These are phyloP conservation scores for Triticum turgidum DNA, from an alignment of 176 grass and related monocot genomes.

Conservation along the genomic window DNA sequence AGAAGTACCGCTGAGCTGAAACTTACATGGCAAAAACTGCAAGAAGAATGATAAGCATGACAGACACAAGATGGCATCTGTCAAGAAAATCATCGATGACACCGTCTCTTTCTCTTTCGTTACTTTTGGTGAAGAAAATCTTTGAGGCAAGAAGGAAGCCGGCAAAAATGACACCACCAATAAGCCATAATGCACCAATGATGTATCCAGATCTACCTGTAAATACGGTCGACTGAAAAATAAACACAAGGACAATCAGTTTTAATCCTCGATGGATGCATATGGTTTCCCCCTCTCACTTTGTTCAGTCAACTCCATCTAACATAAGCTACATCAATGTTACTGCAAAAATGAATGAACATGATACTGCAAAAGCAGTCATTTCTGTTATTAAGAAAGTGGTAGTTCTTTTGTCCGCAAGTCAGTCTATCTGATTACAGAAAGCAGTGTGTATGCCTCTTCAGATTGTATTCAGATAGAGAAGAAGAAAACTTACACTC, in stretches of 20 bases:
- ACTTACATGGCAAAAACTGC: constrained; percentile 74
- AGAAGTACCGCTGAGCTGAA: not conserved
- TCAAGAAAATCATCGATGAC: constrained; percentile 32
- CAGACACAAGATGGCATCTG: constrained; percentile 38
- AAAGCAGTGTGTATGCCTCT: not conserved
- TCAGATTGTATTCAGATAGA: constrained; percentile 17
- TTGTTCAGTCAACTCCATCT: not conserved
- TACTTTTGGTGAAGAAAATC: constrained; percentile 47
- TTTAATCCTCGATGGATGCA: not conserved
- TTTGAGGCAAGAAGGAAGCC: constrained; percentile 21
- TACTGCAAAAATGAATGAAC: no score
- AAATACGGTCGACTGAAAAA: constrained; percentile 85
- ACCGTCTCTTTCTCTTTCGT: constrained; percentile 30
- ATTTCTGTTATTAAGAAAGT: not conserved
- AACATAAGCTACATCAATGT: not conserved
- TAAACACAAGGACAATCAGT: constrained; percentile 40
- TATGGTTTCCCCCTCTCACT: not conserved
- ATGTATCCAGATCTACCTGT: constrained; percentile 85
- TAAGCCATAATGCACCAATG: constrained; percentile 68
- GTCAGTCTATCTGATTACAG: not conserved
- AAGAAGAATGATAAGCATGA: constrained; percentile 56
- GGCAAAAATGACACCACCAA: constrained; percentile 43
- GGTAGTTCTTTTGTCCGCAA: not conserved
- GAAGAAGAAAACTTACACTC: constrained; percentile 72
- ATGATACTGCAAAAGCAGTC: not conserved